Conservation (phyloP, 2,329 filamentous ascomycete species). For the Microdochium trichocladiopsis region DNA sequence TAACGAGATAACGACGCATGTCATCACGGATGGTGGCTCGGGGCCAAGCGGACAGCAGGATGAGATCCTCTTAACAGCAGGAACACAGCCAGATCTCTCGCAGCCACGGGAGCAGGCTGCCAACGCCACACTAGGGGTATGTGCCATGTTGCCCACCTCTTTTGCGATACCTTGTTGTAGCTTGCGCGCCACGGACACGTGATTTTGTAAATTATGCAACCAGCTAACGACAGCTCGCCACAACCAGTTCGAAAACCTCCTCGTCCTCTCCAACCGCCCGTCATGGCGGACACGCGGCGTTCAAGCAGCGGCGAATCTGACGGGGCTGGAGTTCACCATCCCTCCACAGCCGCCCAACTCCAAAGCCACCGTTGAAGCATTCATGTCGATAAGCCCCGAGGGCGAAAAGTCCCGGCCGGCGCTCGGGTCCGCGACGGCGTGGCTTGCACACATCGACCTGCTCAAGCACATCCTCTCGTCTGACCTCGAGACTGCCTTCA, state of each 20-base stretch:
- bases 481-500: constrained; percentile 14
- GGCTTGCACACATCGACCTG: constrained; percentile 22
- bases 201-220: too few relatives aligned
- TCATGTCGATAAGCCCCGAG: constrained; percentile 11
- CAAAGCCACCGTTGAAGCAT: constrained; percentile 17
- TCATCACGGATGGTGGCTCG: not conserved
- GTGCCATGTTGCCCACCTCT: too few relatives aligned
- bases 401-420: constrained; percentile 4
- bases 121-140: not conserved
- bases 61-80: too few relatives aligned
- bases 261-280: constrained; percentile 21
- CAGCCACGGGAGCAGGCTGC: not conserved
- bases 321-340: constrained; percentile 20
- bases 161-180: too few relatives aligned
- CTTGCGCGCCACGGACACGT: too few relatives aligned
- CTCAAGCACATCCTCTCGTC: constrained; percentile 18
- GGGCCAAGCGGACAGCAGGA: not conserved
- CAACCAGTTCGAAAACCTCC: constrained; percentile 19
- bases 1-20: not conserved
- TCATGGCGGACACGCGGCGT: constrained; percentile 28
- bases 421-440: constrained; percentile 14
- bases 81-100: too few relatives aligned
- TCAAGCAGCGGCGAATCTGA: constrained; percentile 21
- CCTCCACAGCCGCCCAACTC: constrained; percentile 22
- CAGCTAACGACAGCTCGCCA: too few relatives aligned